A percentile compares a stretch with the other conserved stretches of the same genome.
phyloP scores from a whole-genome alignment of 768 basidiomycete species.

The Boletus rufocinnamomeus region DNA sequence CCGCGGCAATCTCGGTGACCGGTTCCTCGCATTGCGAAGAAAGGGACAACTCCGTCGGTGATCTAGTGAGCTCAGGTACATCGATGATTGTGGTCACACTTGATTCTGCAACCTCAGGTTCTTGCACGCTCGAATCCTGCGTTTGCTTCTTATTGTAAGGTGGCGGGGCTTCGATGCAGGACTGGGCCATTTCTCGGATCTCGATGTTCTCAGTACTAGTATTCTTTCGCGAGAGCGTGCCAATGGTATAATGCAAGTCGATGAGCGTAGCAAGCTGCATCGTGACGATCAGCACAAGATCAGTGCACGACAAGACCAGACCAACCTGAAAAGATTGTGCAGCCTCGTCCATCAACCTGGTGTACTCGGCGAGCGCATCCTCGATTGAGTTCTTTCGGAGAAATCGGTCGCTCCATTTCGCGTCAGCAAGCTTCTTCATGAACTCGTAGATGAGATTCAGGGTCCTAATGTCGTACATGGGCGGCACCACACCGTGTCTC shows the following conservation, averaged over 20 bases:
- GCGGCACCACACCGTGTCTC: neutral
- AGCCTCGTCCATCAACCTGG: constrained; percentile 43
- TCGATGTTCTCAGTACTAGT: neutral
- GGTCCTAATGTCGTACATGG: constrained; percentile 30
- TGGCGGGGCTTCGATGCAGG: constrained; percentile 16
- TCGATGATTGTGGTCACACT: neutral
- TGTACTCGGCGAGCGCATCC: constrained; percentile 37
- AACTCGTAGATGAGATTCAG: constrained; percentile 41
- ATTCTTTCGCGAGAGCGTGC: constrained; percentile 17
- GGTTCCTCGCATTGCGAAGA: constrained; percentile 4
- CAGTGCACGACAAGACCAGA: neutral
- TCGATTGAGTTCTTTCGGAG: constrained; percentile 44
- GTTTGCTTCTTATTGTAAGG: constrained; percentile 21
- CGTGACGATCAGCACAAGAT: neutral
- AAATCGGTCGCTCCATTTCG: constrained; percentile 44
- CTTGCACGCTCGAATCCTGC: neutral
- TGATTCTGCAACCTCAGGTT: neutral
- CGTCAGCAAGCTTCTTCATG: constrained; percentile 40
- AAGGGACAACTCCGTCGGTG: neutral
- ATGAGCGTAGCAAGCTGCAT: constrained; percentile 48
- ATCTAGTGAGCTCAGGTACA: neutral
- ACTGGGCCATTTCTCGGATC: neutral
- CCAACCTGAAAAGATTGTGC: constrained; percentile 48
- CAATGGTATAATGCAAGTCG: constrained; percentile 46
- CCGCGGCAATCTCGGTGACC: constrained; percentile 24